These are phyloP conservation scores for Trichoderma citrinoviride DNA, from an alignment of 2,329 filamentous ascomycete genomes.

Conservation along the genomic window DNA sequence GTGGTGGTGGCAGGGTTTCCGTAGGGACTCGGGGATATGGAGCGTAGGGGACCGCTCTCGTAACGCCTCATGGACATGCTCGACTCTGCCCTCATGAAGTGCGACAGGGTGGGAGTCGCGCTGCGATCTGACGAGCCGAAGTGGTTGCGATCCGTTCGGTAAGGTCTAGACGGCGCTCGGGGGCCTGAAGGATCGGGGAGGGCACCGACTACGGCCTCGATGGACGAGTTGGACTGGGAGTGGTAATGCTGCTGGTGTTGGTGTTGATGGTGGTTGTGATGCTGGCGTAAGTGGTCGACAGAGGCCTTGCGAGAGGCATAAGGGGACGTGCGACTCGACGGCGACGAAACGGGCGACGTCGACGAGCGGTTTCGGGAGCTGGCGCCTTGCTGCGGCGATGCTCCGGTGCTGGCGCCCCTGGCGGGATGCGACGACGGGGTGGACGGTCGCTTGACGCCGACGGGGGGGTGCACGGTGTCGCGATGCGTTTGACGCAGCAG, in stretches of 20 bases:
- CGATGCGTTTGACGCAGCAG: constrained; percentile 12
- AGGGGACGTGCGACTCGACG: constrained; percentile 46
- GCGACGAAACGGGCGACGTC: constrained; percentile 41
- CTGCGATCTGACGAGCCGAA: background rate
- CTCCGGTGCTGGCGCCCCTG: constrained; percentile 27
- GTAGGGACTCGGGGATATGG: constrained; percentile 22
- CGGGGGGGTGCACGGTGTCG: constrained; percentile 19
- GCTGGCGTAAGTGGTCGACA: constrained; percentile 26
- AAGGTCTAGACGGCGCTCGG: constrained; percentile 37
- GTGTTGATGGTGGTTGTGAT: too few species aligned
- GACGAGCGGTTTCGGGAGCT: constrained; percentile 55
- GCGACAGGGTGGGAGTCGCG: background rate
- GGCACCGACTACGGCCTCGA: constrained; percentile 39
- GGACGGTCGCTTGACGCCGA: constrained; percentile 22
- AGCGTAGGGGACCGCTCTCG: constrained; percentile 20
- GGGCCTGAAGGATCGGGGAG: constrained; percentile 33
- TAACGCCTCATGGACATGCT: constrained; percentile 18
- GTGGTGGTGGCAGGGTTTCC: constrained; percentile 18
- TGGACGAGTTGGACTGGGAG: constrained; percentile 17
- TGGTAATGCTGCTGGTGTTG: constrained; percentile 2
- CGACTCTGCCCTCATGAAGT: constrained; percentile 12
- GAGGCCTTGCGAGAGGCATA: constrained; percentile 33
- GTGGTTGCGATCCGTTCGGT: constrained; percentile 27
- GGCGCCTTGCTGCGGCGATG: constrained; percentile 41
- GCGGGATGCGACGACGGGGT: constrained; percentile 25